Evolutionary conservation across 805 yeast genomes (phyloP).

Genomic region (Jamesozyma piceae): DNA sequence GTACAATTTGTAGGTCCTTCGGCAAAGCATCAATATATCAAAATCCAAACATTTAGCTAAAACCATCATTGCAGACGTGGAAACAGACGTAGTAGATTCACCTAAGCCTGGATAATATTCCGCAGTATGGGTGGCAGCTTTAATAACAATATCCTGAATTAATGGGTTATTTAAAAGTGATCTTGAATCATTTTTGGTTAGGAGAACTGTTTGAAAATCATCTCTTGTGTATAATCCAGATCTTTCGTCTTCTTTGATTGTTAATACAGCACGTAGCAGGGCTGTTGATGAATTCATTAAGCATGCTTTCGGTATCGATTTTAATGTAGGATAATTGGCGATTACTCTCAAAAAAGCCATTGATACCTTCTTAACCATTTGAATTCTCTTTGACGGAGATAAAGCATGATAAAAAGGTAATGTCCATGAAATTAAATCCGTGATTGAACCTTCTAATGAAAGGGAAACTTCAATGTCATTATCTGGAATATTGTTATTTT

Average conservation of each 20-base stretch:
- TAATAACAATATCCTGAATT: constrained; percentile 27
- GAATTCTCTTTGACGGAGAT: constrained; percentile 41
- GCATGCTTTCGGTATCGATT: constrained; percentile 26
- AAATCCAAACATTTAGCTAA: constrained; percentile 36
- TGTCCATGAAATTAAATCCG: constrained; percentile 51
- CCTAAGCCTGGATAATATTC: constrained; percentile 25
- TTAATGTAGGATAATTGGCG: constrained; percentile 21
- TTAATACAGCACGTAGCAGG: constrained; percentile 25
- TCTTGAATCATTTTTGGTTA: constrained; percentile 43
- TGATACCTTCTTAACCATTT: constrained; percentile 44
- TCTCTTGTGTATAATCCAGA: constrained; percentile 20
- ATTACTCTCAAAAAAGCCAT: constrained; percentile 37
- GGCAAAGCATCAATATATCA: constrained; percentile 39
- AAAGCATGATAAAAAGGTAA: constrained; percentile 37
- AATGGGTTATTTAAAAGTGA: constrained; percentile 34
- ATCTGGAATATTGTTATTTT: constrained; percentile 20
- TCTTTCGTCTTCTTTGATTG: constrained; percentile 25
- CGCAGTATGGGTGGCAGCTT: constrained; percentile 27
- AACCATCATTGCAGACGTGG: constrained; percentile 31
- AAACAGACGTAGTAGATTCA: constrained; percentile 25
- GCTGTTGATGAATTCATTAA: constrained; percentile 32
- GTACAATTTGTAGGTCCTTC: constrained; percentile 32
- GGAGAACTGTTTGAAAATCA: constrained; percentile 31
- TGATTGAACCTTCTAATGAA: constrained; percentile 26
- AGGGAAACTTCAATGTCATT: constrained; percentile 25